phyloP scores from a whole-genome alignment of 148 eudicot genomes.

The Vaccinium macrocarpon region DNA sequence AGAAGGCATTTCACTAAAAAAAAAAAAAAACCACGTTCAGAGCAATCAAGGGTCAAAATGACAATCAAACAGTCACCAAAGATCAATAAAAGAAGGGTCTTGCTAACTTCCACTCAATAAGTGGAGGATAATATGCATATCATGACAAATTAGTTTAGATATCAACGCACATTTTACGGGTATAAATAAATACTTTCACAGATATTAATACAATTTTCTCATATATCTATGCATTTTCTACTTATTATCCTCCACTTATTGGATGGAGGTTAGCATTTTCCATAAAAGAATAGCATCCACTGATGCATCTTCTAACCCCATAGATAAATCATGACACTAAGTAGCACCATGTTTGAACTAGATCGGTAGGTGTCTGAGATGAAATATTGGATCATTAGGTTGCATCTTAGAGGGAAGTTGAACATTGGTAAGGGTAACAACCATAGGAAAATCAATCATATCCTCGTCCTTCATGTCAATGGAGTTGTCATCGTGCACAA shows the following conservation, averaged over 20 bases:
- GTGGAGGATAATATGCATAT: neutral
- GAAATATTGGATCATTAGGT: constrained; percentile 25
- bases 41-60: neutral
- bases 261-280: no score
- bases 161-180: no score
- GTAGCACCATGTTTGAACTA: neutral
- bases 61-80: no score
- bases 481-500: constrained; percentile 23
- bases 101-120: no score
- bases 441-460: constrained; percentile 8
- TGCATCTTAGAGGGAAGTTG: constrained; percentile 13
- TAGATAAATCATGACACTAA: neutral
- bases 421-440: constrained; percentile 6
- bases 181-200: no score
- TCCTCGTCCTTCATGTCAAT: constrained; percentile 24
- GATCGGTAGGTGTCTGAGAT: neutral
- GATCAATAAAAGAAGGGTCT: neutral
- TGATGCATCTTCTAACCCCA: constrained; percentile 1
- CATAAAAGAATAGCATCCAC: neutral
- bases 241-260: neutral
- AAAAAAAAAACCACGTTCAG: neutral
- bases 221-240: no score
- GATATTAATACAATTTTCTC: no score
- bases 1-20: neutral
- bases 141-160: no score